Evolutionary conservation across 2,329 filamentous ascomycete species (phyloP), one percentile per base, ranked within the genome.

Genomic region (Rasamsonia emersonii): DNA sequence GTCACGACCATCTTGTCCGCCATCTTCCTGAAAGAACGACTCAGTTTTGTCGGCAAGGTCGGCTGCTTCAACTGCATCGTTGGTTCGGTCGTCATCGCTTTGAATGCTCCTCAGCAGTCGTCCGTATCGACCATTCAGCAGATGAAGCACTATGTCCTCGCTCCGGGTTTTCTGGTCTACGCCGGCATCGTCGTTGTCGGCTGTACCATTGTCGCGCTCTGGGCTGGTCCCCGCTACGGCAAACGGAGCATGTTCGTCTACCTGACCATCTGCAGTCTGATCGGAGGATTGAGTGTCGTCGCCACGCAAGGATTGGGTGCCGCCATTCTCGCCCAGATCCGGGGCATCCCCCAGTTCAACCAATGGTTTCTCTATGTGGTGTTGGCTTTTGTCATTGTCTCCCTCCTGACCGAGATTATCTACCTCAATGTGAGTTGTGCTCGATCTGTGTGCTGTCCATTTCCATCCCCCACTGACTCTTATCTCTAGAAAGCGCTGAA

Each of bases 221-320:
- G 80, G 71, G 79, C 75, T 24, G 91, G 77, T 0, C 91, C 91
- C 10, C 74, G 81, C 49, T 98, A 89, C 55, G 91, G 88, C 29
- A 95, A 93, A 65, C 89, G 86, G 70, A 89, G 83, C 51, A 96
- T 98, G 91, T 71, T 98, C 58, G 86, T 96, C 19, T 96, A 98
- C 61, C 77, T 98, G 45, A 88, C 82, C 46, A 89, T 98, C 47
- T 98, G 91, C 71, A 94, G 86, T 63, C 75, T 93, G 68, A 78
- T 96, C 39, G 91, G 91, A 42, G 91, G 88, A 1, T 67, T 96
- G 51, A 95, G 86, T 61, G 91, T 96, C 6, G 91, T 96, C 33
- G 82, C 86, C 10, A 96, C 88, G 3, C 89, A 96, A 60, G 91
- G 91, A 11, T 64, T 98, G 25, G 91, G 91, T 32, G 78, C 89